Conservation (phyloP, 257 asterid species). For the Striga asiatica region DNA sequence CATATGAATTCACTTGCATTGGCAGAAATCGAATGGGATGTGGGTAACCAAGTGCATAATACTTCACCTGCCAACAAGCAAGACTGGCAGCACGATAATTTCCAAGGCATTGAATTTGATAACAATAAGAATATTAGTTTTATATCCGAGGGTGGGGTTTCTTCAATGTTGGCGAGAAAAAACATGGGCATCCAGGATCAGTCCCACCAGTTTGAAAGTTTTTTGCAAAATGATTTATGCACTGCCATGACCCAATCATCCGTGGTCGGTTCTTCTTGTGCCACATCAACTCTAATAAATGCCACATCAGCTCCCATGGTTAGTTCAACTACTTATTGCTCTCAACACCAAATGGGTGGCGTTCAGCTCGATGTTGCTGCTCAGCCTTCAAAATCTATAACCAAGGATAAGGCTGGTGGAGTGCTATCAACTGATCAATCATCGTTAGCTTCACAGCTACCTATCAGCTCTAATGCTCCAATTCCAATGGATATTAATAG, state of each 20-base stretch:
- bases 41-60: conserved; percentile 41
- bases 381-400: conserved; percentile 30
- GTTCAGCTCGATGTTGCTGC: conserved; percentile 21
- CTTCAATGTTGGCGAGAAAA: conserved; percentile 31
- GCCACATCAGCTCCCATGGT: conserved; percentile 65
- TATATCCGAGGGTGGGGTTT: conserved; percentile 30
- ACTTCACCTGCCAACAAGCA: conserved; percentile 37
- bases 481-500: conserved; percentile 24
- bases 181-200: conserved; percentile 41
- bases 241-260: conserved; percentile 76
- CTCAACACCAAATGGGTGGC: conserved; percentile 32
- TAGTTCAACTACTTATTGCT: conserved; percentile 60
- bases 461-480: conserved; percentile 26
- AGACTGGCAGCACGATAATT: conserved; percentile 37
- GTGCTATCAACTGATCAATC: conserved; percentile 13
- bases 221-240: conserved; percentile 53
- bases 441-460: conserved; percentile 29
- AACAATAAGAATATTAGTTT: conserved; percentile 21
- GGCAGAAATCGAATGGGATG: conserved; percentile 70
- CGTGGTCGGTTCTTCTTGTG: conserved; percentile 59
- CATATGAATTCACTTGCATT: conserved; percentile 72
- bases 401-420: conserved; percentile 26
- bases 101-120: conserved; percentile 42
- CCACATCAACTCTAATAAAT: conserved; percentile 61
- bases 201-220: conserved; percentile 43